These are phyloP conservation scores for Sorghum bicolor DNA, from an alignment of 176 grass and related monocot genomes.

Conservation along the genomic window Sorghum_bicolor_NCBIv3 NC_012877.2:53118001-53118500, in stretches of 20 bases:
- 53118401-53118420: neutral
- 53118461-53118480: neutral
- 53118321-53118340: neutral
- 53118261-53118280: neutral
- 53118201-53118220: neutral
- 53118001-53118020: slow-evolving; percentile 21
- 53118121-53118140: neutral
- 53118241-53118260: neutral
- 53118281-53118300: neutral
- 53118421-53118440: neutral
- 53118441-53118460: neutral
- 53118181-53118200: slow-evolving; percentile 13
- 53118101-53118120: neutral
- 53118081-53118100: slow-evolving; percentile 14
- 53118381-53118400: neutral
- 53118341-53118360: neutral
- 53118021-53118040: slow-evolving; percentile 16
- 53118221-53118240: neutral
- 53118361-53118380: neutral
- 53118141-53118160: neutral
- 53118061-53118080: slow-evolving; percentile 72
- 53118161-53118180: neutral
- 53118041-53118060: slow-evolving; percentile 46
- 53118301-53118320: neutral
- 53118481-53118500: neutral